Conservation (phyloP, 139 green algal genomes). For the Micromonas commoda region DNA sequence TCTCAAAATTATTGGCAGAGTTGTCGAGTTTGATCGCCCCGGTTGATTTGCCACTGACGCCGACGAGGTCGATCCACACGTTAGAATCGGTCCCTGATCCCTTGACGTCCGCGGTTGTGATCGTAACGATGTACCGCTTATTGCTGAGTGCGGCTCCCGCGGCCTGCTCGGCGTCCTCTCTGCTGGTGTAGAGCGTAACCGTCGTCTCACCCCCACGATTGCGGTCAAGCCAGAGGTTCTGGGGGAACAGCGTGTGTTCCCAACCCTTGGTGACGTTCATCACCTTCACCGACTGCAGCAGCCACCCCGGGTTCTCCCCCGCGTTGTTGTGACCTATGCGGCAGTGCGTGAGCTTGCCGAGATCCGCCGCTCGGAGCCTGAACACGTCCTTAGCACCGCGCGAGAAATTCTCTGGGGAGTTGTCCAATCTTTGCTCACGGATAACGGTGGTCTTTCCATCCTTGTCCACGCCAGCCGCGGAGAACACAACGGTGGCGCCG, state of each 20-base stretch:
- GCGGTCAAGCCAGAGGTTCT: background rate
- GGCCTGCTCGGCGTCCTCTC: background rate
- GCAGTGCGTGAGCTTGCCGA: constrained; percentile 39
- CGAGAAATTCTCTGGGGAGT: constrained; percentile 27
- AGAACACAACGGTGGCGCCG: background rate
- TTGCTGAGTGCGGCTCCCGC: background rate
- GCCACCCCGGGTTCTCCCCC: constrained; percentile 57
- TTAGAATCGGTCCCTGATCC: constrained; percentile 56
- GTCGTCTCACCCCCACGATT: background rate
- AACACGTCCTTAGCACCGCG: constrained; percentile 35
- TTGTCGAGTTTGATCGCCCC: constrained; percentile 9
- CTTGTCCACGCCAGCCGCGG: background rate
- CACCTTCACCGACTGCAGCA: constrained; percentile 55
- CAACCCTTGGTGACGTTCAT: constrained; percentile 35
- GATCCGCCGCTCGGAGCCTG: background rate
- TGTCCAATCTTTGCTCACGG: background rate
- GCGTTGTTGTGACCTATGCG: constrained; percentile 63
- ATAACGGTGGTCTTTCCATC: background rate
- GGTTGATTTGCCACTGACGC: constrained; percentile 29
- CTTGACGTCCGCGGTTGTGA: constrained; percentile 44
- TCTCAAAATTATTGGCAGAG: constrained; percentile 25
- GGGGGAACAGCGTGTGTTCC: constrained; percentile 41
- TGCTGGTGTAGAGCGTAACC: background rate
- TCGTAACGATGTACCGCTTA: constrained; percentile 25
- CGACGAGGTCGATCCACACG: constrained; percentile 50